These are phyloP conservation scores for Talaromyces piceae DNA, from an alignment of 2,329 filamentous ascomycete species.

Conservation along the genomic window DNA sequence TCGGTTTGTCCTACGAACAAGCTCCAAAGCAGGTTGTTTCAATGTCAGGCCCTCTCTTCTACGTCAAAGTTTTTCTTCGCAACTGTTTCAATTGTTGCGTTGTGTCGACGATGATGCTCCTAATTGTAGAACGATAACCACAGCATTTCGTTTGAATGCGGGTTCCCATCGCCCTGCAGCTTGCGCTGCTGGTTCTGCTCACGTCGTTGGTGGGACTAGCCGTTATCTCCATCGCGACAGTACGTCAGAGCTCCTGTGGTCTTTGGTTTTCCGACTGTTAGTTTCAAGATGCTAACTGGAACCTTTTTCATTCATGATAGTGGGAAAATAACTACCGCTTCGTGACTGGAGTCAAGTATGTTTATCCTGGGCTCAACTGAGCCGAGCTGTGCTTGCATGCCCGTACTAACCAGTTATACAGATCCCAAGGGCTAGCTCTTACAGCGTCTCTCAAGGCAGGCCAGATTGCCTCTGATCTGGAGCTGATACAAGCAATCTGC, in stretches of 20 bases:
- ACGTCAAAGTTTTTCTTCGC: no score
- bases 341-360: slow-evolving; percentile 48
- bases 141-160: slow-evolving; percentile 51
- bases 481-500: slow-evolving; percentile 69
- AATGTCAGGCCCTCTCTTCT: no score
- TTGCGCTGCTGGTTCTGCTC: slow-evolving; percentile 69
- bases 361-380: background rate
- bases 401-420: slow-evolving; percentile 15
- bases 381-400: background rate
- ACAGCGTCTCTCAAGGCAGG: slow-evolving; percentile 82
- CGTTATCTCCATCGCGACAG: slow-evolving; percentile 64
- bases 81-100: no score
- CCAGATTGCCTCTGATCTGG: slow-evolving; percentile 69
- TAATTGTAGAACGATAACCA: no score
- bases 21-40: no score
- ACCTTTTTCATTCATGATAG: slow-evolving; percentile 26
- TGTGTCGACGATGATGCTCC: no score
- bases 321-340: slow-evolving; percentile 56
- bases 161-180: slow-evolving; percentile 80
- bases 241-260: slow-evolving; percentile 13
- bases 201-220: slow-evolving; percentile 67
- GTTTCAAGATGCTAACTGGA: background rate
- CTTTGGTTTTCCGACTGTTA: background rate
- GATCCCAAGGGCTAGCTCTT: slow-evolving; percentile 58
- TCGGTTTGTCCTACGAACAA: no score